Evolutionary conservation across 1,284 basidiomycete genomes (phyloP).

Genomic region (Ganoderma resinaceum): DNA sequence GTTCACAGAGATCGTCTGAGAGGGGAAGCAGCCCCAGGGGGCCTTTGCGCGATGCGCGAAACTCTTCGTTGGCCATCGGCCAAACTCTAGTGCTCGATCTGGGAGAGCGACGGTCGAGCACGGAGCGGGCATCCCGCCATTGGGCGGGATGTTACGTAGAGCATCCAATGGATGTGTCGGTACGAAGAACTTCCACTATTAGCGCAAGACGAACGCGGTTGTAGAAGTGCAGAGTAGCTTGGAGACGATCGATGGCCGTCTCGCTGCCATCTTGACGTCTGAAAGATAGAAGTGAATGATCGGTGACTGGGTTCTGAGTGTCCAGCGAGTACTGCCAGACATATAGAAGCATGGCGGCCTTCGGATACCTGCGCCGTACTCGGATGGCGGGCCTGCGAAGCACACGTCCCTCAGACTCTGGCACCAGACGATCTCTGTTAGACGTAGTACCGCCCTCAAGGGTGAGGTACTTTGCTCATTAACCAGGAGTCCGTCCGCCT

Average conservation of each 20-base stretch:
- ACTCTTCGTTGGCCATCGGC: neutral
- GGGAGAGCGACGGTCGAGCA: neutral
- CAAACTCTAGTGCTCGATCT: slow-evolving; percentile 5
- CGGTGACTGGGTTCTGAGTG: neutral
- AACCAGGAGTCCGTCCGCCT: neutral
- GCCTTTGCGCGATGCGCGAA: neutral
- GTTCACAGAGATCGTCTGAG: slow-evolving; percentile 1
- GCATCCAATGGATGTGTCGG: neutral
- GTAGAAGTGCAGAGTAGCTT: neutral
- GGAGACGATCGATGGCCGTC: neutral
- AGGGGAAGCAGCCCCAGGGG: neutral
- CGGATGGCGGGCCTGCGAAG: neutral
- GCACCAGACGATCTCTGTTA: neutral
- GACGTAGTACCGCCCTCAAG: neutral
- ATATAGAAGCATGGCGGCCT: neutral
- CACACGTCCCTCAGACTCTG: neutral
- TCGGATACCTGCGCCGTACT: neutral
- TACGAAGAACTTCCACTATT: neutral
- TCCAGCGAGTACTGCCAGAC: neutral
- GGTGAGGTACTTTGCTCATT: neutral
- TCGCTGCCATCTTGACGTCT: neutral
- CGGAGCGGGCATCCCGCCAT: neutral
- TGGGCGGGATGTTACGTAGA: slow-evolving; percentile 1
- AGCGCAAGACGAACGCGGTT: neutral
- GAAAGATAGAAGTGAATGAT: neutral